Evolutionary conservation across 306 rosid genomes (phyloP).

Genomic region (Bauhinia variegata): DNA sequence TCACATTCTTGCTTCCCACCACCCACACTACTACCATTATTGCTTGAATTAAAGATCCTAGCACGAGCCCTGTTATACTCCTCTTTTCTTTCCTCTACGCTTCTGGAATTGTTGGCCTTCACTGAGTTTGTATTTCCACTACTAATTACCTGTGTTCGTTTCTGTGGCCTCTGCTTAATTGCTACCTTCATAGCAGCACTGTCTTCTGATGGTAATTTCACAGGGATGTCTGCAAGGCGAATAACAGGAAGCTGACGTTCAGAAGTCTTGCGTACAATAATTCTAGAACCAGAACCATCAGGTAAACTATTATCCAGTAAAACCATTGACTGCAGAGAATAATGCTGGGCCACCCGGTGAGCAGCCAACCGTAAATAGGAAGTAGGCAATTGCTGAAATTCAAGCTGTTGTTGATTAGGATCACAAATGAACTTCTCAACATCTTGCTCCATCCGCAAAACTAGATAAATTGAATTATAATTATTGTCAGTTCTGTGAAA

Average conservation of each 20-base stretch:
- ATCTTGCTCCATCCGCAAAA: constrained; percentile 97
- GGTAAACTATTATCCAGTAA: constrained; percentile 76
- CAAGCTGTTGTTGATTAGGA: constrained; percentile 83
- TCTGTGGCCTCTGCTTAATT: constrained; percentile 92
- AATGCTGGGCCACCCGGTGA: constrained; percentile 97
- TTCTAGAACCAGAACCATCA: constrained; percentile 90
- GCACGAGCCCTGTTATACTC: constrained; percentile 98
- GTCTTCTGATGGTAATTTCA: constrained; percentile 66
- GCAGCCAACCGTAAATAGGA: constrained; percentile 97
- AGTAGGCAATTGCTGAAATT: constrained; percentile 94
- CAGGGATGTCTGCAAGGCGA: constrained; percentile 96
- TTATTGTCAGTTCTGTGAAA: not conserved
- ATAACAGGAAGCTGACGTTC: constrained; percentile 73
- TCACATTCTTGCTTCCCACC: too few species aligned
- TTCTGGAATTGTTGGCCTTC: constrained; percentile 61
- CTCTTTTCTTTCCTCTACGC: constrained; percentile 98
- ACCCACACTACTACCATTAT: constrained; percentile 40
- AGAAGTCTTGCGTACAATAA: constrained; percentile 84
- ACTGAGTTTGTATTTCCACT: constrained; percentile 54
- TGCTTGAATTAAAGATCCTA: constrained; percentile 79
- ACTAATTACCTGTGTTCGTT: constrained; percentile 45
- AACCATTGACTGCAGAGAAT: constrained; percentile 92
- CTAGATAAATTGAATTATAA: constrained; percentile 49
- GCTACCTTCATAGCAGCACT: constrained; percentile 74
- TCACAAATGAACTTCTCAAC: constrained; percentile 81